Percentiles rank a stretch among this genome's conserved stretches.
phyloP scores from a whole-genome alignment of 257 asterid genomes.

The Ocimum tenuiflorum region DNA sequence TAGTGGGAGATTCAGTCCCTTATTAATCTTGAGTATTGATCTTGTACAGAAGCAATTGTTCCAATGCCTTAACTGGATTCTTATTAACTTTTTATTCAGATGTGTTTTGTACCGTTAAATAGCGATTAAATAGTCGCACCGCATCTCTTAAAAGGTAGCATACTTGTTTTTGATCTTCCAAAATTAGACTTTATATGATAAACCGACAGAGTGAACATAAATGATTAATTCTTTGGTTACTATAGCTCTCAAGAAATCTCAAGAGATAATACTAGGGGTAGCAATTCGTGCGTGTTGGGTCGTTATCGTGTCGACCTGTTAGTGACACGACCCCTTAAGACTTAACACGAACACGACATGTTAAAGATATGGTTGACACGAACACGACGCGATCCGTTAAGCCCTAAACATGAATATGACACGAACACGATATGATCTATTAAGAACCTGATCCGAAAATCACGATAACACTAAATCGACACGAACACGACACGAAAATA shows the following conservation, averaged over 20 bases:
- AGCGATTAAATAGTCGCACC: neutral
- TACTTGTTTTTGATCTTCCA: neutral
- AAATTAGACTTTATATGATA: neutral
- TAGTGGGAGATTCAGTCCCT: neutral
- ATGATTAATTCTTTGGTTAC: neutral
- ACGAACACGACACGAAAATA: no score
- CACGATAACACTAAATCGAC: no score
- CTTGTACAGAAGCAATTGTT: slow-evolving; percentile 17
- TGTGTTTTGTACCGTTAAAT: neutral
- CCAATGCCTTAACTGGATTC: neutral
- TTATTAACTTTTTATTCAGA: neutral
- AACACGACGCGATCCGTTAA: no score
- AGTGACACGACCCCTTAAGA: no score
- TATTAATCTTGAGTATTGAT: slow-evolving; percentile 3
- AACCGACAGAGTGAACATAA: neutral
- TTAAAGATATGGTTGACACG: no score
- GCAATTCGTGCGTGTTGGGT: no score
- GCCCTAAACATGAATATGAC: no score
- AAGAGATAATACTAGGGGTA: neutral
- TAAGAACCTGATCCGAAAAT: no score
- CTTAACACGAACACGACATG: no score
- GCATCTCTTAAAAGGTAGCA: neutral
- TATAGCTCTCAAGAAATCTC: neutral
- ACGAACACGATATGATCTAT: no score
- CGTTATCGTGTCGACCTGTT: no score